Evolutionary conservation across 2,329 filamentous ascomycete species (phyloP), one percentile per base, ranked within the genome.

Genomic region (Claviceps citrina): DNA sequence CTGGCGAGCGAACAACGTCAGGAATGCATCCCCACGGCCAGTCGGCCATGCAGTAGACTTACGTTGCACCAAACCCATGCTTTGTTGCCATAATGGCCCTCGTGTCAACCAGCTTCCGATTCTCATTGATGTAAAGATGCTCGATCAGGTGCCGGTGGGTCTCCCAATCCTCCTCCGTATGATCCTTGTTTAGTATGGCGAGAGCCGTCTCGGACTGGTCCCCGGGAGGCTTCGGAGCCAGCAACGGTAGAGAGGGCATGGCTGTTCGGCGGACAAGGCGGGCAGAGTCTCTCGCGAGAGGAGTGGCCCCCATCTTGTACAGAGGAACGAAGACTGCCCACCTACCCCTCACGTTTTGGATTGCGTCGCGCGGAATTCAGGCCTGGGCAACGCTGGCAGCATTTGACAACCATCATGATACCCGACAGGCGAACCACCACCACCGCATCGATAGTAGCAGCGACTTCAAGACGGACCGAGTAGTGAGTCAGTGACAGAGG

Each of bases 61-160:
- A 61, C 58, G 58, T 60, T 36, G 58, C 58, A 24, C 54, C 54
- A 38, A 61, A 61, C 24, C 56, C 55, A 46, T 61, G 47, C 28
- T 51, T 52, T 16, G 52, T 47, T 32, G 57, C 52, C 38, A 61
- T 46, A 12, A 60, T 55, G 33, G 54, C 45, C 58, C 60, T 60
- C 40, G 54, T 58, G 39, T 61, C 57, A 26, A 52, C 54, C 31
- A 61, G 46, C 45, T 58, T 61, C 35, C 56, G 55, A 39, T 55
- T 55, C 25, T 61, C 58, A 31, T 41, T 41, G 22, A 61, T 57
- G 38, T 61, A 61, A 6, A 61, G 44, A 28, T 46, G 51, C 41
- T 51, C 51, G 39, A 61, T 59, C 39, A 54, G 45, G n/a, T 47
- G 48, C 38, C 49, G 53, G 44, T 54, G 53, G 9, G 48, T 46